These are phyloP conservation scores for Xylariaceae sp. DNA, from an alignment of 2,329 filamentous ascomycete genomes.

Conservation along the genomic window DNA sequence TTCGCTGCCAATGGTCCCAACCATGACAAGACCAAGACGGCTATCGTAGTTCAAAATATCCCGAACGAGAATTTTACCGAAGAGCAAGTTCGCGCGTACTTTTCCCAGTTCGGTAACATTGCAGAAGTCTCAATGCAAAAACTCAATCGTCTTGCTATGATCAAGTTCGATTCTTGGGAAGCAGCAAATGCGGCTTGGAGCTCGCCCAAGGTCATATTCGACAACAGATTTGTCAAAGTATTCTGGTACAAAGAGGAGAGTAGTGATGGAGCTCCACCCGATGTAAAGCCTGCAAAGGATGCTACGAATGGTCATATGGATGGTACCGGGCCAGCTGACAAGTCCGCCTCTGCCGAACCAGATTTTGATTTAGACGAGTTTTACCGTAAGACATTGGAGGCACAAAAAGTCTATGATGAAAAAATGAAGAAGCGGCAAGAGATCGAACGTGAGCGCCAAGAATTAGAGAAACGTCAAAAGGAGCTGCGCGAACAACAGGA, in stretches of 20 bases:
- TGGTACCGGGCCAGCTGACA: conserved; percentile 23
- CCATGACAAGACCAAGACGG: conserved; percentile 67
- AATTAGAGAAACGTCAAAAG: conserved; percentile 69
- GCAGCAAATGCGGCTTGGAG: conserved; percentile 74
- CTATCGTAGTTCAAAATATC: conserved; percentile 79
- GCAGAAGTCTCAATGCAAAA: conserved; percentile 68
- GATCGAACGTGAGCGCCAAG: conserved; percentile 65
- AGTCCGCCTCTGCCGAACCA: conserved; percentile 47
- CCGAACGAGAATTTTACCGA: conserved; percentile 74
- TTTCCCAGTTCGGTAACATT: conserved; percentile 74
- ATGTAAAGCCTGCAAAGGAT: conserved; percentile 41
- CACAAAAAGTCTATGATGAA: conserved; percentile 72
- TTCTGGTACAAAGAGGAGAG: conserved; percentile 73
- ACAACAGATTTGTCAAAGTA: conserved; percentile 85
- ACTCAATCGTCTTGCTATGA: conserved; percentile 70
- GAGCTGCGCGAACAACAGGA: conserved; percentile 68
- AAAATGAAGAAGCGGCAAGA: conserved; percentile 68
- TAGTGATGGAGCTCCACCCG: conserved; percentile 36
- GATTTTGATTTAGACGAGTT: conserved; percentile 76
- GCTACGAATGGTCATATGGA: conserved; percentile 39
- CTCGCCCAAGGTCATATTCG: conserved; percentile 81
- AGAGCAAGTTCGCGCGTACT: conserved; percentile 70
- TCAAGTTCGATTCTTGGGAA: conserved; percentile 72
- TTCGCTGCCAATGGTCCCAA: conserved; percentile 71
- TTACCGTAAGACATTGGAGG: conserved; percentile 71